Evolutionary conservation across 1,284 basidiomycete species (phyloP).

Genomic region (Cyathus olla): DNA sequence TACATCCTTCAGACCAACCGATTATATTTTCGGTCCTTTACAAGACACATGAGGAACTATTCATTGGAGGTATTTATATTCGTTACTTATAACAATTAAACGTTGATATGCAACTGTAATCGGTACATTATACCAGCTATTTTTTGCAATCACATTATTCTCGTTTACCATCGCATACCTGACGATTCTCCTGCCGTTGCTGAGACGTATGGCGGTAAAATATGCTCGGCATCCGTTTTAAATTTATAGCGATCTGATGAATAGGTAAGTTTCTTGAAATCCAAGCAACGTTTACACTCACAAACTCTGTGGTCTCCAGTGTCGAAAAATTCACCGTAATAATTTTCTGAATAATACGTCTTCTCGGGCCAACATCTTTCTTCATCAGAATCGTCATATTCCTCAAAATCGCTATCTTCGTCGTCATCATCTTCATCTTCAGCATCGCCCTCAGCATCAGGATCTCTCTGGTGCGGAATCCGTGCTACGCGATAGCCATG

Average conservation of each 20-base stretch:
- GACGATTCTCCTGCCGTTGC: too few species aligned
- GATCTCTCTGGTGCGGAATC: slow-evolving; percentile 10
- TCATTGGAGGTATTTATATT: too few species aligned
- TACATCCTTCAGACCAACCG: slow-evolving; percentile 40
- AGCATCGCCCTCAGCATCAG: background rate
- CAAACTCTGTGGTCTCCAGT: slow-evolving; percentile 43
- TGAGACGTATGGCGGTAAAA: too few species aligned
- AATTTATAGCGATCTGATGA: slow-evolving; percentile 17
- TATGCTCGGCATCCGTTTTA: slow-evolving; percentile 10
- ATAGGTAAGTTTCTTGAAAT: background rate
- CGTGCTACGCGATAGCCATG: slow-evolving; percentile 43
- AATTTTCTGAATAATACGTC: slow-evolving; percentile 45
- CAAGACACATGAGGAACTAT: too few species aligned
- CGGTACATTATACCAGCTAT: background rate
- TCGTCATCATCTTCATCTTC: slow-evolving; percentile 17
- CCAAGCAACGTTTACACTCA: slow-evolving; percentile 18
- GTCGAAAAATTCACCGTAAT: slow-evolving; percentile 48
- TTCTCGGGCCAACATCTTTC: slow-evolving; percentile 42
- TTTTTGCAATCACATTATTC: background rate
- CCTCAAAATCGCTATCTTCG: slow-evolving; percentile 16
- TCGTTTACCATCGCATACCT: too few species aligned
- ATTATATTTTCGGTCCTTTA: slow-evolving; percentile 27
- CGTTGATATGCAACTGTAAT: slow-evolving; percentile 5
- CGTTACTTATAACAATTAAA: too few species aligned
- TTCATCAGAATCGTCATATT: slow-evolving; percentile 24